Evolutionary conservation across 1,284 basidiomycete genomes (phyloP), one percentile per base, ranked within the genome.

Genomic region (Anthracocystis walkeri): DNA sequence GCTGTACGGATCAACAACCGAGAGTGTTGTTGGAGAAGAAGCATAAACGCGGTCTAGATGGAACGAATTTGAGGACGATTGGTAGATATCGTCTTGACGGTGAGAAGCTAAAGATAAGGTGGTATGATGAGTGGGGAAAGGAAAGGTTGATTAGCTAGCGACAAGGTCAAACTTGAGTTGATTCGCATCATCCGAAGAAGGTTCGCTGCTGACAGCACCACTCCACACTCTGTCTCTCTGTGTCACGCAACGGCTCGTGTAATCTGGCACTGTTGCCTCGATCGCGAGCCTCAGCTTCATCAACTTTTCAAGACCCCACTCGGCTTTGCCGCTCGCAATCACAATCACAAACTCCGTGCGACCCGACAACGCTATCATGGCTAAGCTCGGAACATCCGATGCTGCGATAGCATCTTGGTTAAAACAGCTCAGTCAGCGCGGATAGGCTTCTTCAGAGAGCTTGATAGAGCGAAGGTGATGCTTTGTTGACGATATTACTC

Each of bases 11-110:
- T 42, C 58, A 70, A 61, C 54, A 70, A 55, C 58, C 64, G 54
- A 65, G 54, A 11, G 16, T 58, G 68, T 21, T 70, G 68, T 57
- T 50, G 68, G 57, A 65, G 46, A 50, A 61, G 68, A 61, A 53
- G 68, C 68, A 70, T 65, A 48, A 59, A 70, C 57, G 58, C 51
- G 56, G 29, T 21, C 14, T 40, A 14, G 33, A 27, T 21, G 7
- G 27, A 10, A 7, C 14, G 18, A 3, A 8, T 40, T 33, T 23
- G 35, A 41, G 29, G 64, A 59, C 63, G 57, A 59, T 44, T 23
- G 16, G 5, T 21, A 2, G 23, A 6, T 51, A 50, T 56, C 64
- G 65, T 53, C 46, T 29, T 29, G 46, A 48, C 27, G 46, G 27
- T 20, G 48, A 49, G 48, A 23, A 11, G 20, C n/a, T 29, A 16